A percentile compares a stretch with the other conserved stretches of the same genome.
Conservation (phyloP, 768 basidiomycete species). For the Cyathus striatus region DNA sequence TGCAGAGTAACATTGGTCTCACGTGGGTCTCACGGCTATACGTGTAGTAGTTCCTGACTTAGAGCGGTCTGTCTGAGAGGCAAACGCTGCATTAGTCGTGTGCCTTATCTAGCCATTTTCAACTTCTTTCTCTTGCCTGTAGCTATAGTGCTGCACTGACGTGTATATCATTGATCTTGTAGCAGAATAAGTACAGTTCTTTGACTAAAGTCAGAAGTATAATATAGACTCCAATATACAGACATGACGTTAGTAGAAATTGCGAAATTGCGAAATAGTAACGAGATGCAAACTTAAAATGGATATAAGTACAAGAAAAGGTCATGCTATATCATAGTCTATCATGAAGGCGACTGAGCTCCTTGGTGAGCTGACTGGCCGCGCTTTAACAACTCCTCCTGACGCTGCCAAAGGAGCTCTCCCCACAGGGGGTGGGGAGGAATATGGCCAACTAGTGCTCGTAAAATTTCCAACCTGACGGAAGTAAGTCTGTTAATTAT, state of each 20-base stretch:
- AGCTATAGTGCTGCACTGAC: too few species aligned
- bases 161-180: too few species aligned
- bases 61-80: too few species aligned
- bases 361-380: constrained; percentile 17
- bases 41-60: too few species aligned
- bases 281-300: neutral
- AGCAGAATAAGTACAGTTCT: too few species aligned
- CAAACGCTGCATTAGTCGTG: too few species aligned
- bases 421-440: constrained; percentile 94
- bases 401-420: constrained; percentile 83
- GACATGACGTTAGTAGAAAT: too few species aligned
- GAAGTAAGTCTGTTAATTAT: constrained; percentile 1
- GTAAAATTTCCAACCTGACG: constrained; percentile 78
- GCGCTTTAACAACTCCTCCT: constrained; percentile 43
- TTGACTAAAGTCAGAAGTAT: neutral
- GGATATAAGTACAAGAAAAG: neutral
- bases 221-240: neutral
- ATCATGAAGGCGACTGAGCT: neutral
- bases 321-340: neutral
- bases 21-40: too few species aligned
- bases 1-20: too few species aligned
- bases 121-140: too few species aligned
- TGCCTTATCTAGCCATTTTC: too few species aligned
- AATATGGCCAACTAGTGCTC: constrained; percentile 81
- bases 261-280: too few species aligned